Base-by-base conservation (phyloP, 495 filamentous ascomycete genomes). In the Penicillium antarcticum region DNA sequence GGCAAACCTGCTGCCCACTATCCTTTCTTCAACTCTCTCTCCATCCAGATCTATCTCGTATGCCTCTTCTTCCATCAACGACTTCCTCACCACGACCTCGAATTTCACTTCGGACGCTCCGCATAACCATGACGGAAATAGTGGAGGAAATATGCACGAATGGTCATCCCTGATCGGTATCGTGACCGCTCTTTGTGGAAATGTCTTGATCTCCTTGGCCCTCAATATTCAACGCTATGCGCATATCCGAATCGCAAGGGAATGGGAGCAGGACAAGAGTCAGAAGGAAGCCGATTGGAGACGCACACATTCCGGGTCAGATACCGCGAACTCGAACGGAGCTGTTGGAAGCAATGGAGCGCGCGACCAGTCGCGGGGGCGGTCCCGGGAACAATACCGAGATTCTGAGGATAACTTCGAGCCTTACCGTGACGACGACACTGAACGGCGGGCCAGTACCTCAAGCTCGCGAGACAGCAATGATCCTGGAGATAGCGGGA, bases 111-210 rank as follows among this genome's bases (percentile, higher is more conserved):
- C 58, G 38, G 54, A 50, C 29, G 42, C 49, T 6, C 52, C 49
- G 4, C 23, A 51, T 45, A 32, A 51, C 50, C 52, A 55, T 37
- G 60, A 76, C 66, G 69, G 66, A 21, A 67, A 75, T 19, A 69
- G 64, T 24, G 67, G 68, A 29, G 67, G 69, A 19, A 67, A 80
- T 1, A 68, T 88, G 7, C 81, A 84, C 47, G 77, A 88, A 60
- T 96, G 92, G 91, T 94, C 89, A 10, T 92, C 89, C 1, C 71
- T 97, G 49, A 97, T 98, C 59, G 94, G 94, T 58, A 97, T 98
- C 60, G 67, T 91, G 40, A 92, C 92, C 1, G 92, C 94, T 34
- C 91, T 98, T 63, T 75, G 81, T 41, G 94, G 94, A 31, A 97
- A 97, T 65, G 77, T 96, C 31, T 75, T 98, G 46, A 97, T 98